Base-by-base conservation (phyloP, 805 yeast genomes). In the Teunomyces cretensis region DNA sequence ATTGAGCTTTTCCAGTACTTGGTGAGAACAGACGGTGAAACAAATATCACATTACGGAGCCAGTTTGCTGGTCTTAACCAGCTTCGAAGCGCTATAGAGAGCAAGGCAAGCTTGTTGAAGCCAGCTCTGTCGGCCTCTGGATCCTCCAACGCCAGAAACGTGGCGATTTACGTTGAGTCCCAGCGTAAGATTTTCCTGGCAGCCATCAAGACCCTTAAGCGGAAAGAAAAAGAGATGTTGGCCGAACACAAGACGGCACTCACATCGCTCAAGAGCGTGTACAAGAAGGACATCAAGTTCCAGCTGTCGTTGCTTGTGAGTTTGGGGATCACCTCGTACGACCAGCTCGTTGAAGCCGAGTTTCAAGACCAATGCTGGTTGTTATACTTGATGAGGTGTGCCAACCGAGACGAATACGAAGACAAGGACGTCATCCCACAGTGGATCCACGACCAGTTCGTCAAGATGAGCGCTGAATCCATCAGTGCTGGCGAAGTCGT, bases 321-420 rank as follows among this genome's bases (percentile, higher is more conserved):
- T 1, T 75, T 83, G 57, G 91, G 89, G 7, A 72, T 80, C 9
- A 61, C 76, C 2, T 69, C 72, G 15, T 81, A 75, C 53, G 83
- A 79, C 4, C 81, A 78, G 38, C 54, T 86, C 12, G 55, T 74
- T 2, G 69, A 62, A 2, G 68, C 77, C 35, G 69, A 74, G 33
- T 70, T 80, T 38, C 64, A 80, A 46, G 83, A 82, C 45, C 85
- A 83, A 52, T 76, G 78, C 2, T 67, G 86, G 61, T 60, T 83
- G 15, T 61, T 86, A 32, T 86, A 84, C 80, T 66, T 86, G 19
- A 78, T 86, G 30, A 71, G 89, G 53, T 75, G 79, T 46, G 66
- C 71, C 45, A 84, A 83, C 57, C 68, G 66, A 37, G 52, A 58
- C 3, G 61, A 57, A 12, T 69, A 72, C 44, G 57, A 54, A 8